phyloP scores from a whole-genome alignment of 805 yeast genomes.

The Myxozyma melibiosi region DNA sequence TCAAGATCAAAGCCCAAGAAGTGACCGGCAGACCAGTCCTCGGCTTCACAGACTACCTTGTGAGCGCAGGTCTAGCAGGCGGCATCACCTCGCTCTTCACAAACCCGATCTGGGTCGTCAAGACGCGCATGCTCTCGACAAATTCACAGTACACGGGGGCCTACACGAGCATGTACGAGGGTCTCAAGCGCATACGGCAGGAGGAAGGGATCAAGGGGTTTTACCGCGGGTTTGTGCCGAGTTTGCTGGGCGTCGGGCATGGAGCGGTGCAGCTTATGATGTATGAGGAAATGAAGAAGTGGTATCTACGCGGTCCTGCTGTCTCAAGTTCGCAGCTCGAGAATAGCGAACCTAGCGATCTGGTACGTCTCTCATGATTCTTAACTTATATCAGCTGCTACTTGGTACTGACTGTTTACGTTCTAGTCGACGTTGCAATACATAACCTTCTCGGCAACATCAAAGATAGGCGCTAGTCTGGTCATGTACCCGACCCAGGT shows the following conservation, averaged over 20 bases:
- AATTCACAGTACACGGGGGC: slow-evolving; percentile 47
- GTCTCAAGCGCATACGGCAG: slow-evolving; percentile 51
- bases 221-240: slow-evolving; percentile 74
- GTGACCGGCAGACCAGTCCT: slow-evolving; percentile 35
- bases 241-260: slow-evolving; percentile 81
- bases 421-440: slow-evolving; percentile 54
- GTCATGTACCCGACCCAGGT: slow-evolving; percentile 84
- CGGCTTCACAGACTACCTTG: slow-evolving; percentile 51
- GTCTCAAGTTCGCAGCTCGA: too few species aligned
- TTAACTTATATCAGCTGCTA: background rate
- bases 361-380: background rate
- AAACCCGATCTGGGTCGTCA: slow-evolving; percentile 94
- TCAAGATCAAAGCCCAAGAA: slow-evolving; percentile 7
- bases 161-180: slow-evolving; percentile 60
- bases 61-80: slow-evolving; percentile 72
- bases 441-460: slow-evolving; percentile 62
- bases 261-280: slow-evolving; percentile 86
- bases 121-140: slow-evolving; percentile 70
- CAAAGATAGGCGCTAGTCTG: slow-evolving; percentile 69
- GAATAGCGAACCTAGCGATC: background rate
- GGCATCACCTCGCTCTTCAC: slow-evolving; percentile 72
- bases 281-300: slow-evolving; percentile 72
- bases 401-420: background rate
- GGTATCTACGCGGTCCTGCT: too few species aligned
- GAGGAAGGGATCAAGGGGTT: slow-evolving; percentile 64